A percentile compares a stretch with the other conserved stretches of the same genome.
Conservation (phyloP, 331 rosid species). For the Malus hybrid region DNA sequence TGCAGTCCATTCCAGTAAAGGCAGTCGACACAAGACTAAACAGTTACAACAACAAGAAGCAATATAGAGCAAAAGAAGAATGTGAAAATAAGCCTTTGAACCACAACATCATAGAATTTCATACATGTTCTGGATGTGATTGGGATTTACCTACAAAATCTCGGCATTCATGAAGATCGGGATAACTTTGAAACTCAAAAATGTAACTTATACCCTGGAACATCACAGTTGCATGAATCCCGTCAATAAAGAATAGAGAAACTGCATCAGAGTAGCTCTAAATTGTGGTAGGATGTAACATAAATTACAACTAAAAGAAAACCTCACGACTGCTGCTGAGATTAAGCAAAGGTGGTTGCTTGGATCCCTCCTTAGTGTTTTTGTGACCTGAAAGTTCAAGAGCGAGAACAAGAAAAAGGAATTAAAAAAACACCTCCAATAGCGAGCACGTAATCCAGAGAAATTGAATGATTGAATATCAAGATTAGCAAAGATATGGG, state of each 20-base stretch:
- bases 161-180: conserved; percentile 79
- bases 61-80: background rate
- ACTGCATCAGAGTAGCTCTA: background rate
- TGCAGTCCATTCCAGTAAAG: background rate
- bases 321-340: conserved; percentile 59
- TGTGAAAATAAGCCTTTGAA: background rate
- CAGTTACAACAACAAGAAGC: background rate
- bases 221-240: conserved; percentile 10
- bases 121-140: background rate
- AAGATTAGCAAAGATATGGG: background rate
- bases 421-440: background rate
- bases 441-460: background rate
- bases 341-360: conserved; percentile 86
- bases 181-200: conserved; percentile 69
- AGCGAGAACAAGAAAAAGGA: background rate
- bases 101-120: background rate
- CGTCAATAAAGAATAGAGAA: background rate
- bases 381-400: conserved; percentile 51
- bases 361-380: conserved; percentile 81
- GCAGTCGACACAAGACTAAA: background rate
- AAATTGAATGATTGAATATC: background rate
- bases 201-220: conserved; percentile 74
- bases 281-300: background rate
- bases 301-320: conserved; percentile 1
- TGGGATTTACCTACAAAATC: conserved; percentile 68